Evolutionary conservation across 768 basidiomycete genomes (phyloP).

Genomic region (Xerocomus brunneocitrinus): DNA sequence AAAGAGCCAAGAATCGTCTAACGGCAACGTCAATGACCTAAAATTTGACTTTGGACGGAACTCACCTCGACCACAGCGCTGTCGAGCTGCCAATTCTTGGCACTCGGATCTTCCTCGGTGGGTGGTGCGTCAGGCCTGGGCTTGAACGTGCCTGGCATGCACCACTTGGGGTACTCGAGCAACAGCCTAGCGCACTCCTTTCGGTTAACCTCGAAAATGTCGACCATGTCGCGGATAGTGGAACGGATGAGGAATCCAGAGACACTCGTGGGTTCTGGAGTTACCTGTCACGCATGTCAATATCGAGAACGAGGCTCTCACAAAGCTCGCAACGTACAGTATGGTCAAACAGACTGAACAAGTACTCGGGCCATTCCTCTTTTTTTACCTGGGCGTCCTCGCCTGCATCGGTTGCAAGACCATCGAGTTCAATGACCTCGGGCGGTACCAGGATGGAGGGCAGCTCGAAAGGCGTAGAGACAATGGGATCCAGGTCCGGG

Average conservation of each 20-base stretch:
- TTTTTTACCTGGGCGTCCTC: conserved; percentile 72
- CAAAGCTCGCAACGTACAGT: conserved; percentile 33
- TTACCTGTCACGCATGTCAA: conserved; percentile 45
- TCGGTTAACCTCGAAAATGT: conserved; percentile 93
- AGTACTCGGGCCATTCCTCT: conserved; percentile 79
- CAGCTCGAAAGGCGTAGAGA: conserved; percentile 54
- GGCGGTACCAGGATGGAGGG: conserved; percentile 83
- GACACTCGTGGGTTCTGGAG: conserved; percentile 69
- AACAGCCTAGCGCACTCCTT: conserved; percentile 90
- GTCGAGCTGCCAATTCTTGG: conserved; percentile 84
- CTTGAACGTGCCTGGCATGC: conserved; percentile 78
- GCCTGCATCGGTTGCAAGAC: conserved; percentile 60
- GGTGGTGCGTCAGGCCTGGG: conserved; percentile 60
- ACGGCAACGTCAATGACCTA: background rate
- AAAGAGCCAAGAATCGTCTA: conserved; percentile 72
- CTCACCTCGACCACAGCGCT: conserved; percentile 81
- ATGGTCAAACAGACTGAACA: conserved; percentile 61
- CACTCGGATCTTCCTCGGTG: conserved; percentile 45
- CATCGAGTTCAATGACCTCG: conserved; percentile 79
- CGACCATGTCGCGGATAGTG: conserved; percentile 68
- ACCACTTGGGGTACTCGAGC: conserved; percentile 84
- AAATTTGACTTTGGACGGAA: background rate
- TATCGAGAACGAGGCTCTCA: background rate
- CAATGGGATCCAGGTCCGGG: conserved; percentile 37
- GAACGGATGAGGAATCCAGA: conserved; percentile 78